Evolutionary conservation across 495 filamentous ascomycete species (phyloP).

Genomic region (Saxophila tyrrhenica): DNA sequence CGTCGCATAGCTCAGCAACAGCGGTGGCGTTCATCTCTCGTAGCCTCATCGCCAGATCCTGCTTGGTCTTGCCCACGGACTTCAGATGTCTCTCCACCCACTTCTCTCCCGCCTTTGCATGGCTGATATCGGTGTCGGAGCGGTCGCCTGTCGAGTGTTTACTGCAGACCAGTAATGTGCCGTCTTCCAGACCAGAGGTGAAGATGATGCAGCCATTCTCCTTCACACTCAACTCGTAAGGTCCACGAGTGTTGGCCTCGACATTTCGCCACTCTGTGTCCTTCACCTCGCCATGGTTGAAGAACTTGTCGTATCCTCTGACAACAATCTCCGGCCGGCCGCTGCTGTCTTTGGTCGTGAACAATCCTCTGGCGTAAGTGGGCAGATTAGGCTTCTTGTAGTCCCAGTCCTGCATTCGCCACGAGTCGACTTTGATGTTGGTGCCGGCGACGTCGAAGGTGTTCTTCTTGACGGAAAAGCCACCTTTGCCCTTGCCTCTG

Average conservation of each 20-base stretch:
- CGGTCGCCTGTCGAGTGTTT: conserved; percentile 89
- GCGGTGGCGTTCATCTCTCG: conserved; percentile 77
- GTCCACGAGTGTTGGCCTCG: conserved; percentile 61
- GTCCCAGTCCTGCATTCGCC: conserved; percentile 88
- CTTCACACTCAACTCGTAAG: conserved; percentile 92
- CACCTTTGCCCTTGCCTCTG: conserved; percentile 27
- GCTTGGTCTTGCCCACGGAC: conserved; percentile 59
- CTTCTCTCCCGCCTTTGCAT: conserved; percentile 71
- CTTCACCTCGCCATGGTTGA: conserved; percentile 73
- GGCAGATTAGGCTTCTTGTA: conserved; percentile 79
- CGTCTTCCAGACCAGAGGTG: conserved; percentile 81
- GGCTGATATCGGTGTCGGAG: conserved; percentile 55
- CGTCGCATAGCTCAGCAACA: conserved; percentile 93
- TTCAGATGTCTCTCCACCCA: conserved; percentile 75
- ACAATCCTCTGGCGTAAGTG: conserved; percentile 84
- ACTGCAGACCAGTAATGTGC: conserved; percentile 82
- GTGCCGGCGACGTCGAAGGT: conserved; percentile 56
- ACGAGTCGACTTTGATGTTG: conserved; percentile 65
- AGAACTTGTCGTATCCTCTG: conserved; percentile 97
- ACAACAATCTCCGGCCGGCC: conserved; percentile 64
- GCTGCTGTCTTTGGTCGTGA: conserved; percentile 57
- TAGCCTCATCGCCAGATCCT: conserved; percentile 64
- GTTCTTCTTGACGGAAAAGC: conserved; percentile 60
- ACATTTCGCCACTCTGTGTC: conserved; percentile 77
- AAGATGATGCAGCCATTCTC: conserved; percentile 99